These are phyloP conservation scores for Wickerhamomyces strasburgensis DNA, from an alignment of 805 yeast genomes.

Conservation along the genomic window DNA sequence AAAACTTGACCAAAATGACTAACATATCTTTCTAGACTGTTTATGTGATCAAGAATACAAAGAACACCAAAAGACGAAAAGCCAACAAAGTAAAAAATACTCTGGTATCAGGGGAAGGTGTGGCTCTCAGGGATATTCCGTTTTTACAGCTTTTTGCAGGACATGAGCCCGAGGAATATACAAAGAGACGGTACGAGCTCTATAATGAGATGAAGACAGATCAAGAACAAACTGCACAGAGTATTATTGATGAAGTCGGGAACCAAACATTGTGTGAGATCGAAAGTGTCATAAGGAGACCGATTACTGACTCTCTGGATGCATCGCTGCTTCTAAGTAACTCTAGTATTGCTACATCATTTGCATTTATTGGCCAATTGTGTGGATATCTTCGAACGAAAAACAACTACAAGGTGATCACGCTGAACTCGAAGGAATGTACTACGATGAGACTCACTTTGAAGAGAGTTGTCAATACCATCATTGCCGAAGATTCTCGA, in stretches of 20 bases:
- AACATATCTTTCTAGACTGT: no score
- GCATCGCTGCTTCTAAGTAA: constrained; percentile 18
- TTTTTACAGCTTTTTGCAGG: constrained; percentile 19
- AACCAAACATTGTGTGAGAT: constrained; percentile 13
- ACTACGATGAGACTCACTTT: constrained; percentile 22
- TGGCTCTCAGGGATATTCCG: constrained; percentile 6
- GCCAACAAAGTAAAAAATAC: not conserved
- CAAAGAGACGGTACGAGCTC: constrained; percentile 13
- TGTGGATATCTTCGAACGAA: constrained; percentile 6
- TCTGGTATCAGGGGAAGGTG: constrained; percentile 17
- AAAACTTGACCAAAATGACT: no score
- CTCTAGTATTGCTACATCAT: constrained; percentile 20
- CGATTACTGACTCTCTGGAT: constrained; percentile 8
- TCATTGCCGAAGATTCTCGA: constrained; percentile 4
- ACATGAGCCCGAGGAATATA: constrained; percentile 13
- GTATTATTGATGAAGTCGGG: constrained; percentile 16
- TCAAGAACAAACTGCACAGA: constrained; percentile 13
- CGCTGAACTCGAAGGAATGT: constrained; percentile 22
- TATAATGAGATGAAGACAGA: constrained; percentile 9
- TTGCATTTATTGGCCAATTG: constrained; percentile 14
- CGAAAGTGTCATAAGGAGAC: constrained; percentile 3
- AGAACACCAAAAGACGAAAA: constrained; percentile 11
- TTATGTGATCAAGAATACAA: constrained; percentile 11
- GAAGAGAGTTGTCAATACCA: constrained; percentile 17
- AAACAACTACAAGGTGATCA: constrained; percentile 11